phyloP scores from a whole-genome alignment of 139 green algal genomes.

The Raphidocelis subcapitata region DNA sequence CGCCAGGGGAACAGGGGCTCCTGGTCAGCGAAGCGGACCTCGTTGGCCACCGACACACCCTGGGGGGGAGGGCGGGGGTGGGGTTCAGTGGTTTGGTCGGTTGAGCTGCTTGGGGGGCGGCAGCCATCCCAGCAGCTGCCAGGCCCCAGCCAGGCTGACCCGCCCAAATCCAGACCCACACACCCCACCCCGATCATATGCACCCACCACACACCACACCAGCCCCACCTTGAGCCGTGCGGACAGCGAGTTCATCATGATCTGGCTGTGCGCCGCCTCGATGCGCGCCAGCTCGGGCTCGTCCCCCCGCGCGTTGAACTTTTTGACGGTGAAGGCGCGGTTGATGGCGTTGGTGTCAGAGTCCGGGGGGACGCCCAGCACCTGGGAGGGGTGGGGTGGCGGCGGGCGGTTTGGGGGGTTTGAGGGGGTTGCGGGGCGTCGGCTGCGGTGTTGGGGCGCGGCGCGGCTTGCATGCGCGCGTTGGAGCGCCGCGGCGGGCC shows the following conservation, averaged over 20 bases:
- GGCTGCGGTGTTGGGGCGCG: not conserved
- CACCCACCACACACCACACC: too few relatives aligned
- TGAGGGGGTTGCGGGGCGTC: not conserved
- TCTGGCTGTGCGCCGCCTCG: conserved; percentile 39
- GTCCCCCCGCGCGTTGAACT: conserved; percentile 36
- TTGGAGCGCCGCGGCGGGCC: too few relatives aligned
- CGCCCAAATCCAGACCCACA: not conserved
- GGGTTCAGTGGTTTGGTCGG: not conserved
- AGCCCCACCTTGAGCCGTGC: conserved; percentile 37
- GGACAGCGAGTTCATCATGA: conserved; percentile 49
- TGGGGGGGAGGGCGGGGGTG: not conserved
- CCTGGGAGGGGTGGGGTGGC: conserved; percentile 10
- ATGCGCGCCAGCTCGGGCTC: conserved; percentile 32
- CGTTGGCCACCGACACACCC: conserved; percentile 34
- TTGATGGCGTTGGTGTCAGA: conserved; percentile 43
- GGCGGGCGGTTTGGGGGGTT: not conserved
- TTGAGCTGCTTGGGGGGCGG: not conserved
- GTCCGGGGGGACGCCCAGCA: conserved; percentile 45
- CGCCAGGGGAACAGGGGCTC: conserved; percentile 61
- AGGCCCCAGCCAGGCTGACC: too few relatives aligned
- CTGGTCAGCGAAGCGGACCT: conserved; percentile 46
- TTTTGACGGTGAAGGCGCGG: conserved; percentile 33
- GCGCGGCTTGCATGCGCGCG: not conserved
- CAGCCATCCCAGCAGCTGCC: too few relatives aligned
- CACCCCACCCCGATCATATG: not conserved